These are phyloP conservation scores for Actinomucor elegans DNA, from an alignment of 371 early-diverging fungal genomes.

Conservation along the genomic window DNA sequence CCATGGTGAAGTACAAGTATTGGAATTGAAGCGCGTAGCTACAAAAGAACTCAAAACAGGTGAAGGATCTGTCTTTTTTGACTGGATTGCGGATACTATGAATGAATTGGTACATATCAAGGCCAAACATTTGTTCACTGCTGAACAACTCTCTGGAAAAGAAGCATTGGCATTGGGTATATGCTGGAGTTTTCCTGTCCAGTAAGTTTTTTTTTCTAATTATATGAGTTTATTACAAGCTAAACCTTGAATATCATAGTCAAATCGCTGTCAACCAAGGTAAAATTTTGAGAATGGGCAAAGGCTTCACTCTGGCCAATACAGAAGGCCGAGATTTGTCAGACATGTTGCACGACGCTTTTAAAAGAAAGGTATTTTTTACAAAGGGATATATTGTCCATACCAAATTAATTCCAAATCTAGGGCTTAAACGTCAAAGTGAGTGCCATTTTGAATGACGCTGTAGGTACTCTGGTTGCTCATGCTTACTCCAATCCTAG, in stretches of 20 bases:
- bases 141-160: conserved; percentile 26
- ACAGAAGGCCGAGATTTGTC: conserved; percentile 82
- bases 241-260: conserved; percentile 16
- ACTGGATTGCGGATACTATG: conserved; percentile 71
- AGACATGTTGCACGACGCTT: conserved; percentile 55
- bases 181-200: conserved; percentile 51
- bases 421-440: conserved; percentile 4
- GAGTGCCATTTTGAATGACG: conserved; percentile 84
- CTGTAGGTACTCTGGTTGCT: conserved; percentile 90
- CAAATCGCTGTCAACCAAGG: conserved; percentile 76
- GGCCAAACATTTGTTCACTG: conserved; percentile 31
- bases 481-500: conserved; percentile 79
- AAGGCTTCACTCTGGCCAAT: conserved; percentile 78
- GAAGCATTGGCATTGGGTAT: conserved; percentile 37
- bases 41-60: conserved; percentile 38
- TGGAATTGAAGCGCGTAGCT: conserved; percentile 16
- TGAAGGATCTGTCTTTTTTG: conserved; percentile 72
- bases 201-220: conserved; percentile 27
- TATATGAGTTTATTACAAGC: background rate
- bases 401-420: no score
- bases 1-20: conserved; percentile 42
- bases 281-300: conserved; percentile 83
- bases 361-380: conserved; percentile 76
- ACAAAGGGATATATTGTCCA: no score
- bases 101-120: conserved; percentile 3